phyloP scores from a whole-genome alignment of 2,329 filamentous ascomycete genomes.

The Aspergillus oerlinghausenensis region DNA sequence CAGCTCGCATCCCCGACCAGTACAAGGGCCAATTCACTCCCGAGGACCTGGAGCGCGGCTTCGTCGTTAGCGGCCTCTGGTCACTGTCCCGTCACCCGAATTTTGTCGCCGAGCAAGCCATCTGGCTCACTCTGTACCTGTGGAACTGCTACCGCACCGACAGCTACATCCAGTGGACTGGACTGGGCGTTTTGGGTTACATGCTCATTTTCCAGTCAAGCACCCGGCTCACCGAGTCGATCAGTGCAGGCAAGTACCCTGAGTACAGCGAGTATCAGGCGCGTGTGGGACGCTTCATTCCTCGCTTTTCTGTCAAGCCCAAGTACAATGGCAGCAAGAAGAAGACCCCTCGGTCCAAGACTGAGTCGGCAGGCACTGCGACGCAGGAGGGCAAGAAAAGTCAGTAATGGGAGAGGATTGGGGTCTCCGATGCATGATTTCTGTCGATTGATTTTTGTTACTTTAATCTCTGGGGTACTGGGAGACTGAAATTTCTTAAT shows the following conservation, averaged over 20 bases:
- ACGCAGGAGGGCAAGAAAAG: conserved; percentile 18
- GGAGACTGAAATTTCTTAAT: background rate
- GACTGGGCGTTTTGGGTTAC: conserved; percentile 63
- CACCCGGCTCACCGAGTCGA: conserved; percentile 78
- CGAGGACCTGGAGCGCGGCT: conserved; percentile 82
- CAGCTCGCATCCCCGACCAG: conserved; percentile 61
- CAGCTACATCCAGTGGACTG: conserved; percentile 72
- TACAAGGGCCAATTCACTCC: conserved; percentile 53
- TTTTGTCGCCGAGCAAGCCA: conserved; percentile 83
- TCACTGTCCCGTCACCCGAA: conserved; percentile 89
- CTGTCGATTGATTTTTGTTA: conserved; percentile 1
- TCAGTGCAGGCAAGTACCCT: conserved; percentile 77
- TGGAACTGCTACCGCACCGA: conserved; percentile 77
- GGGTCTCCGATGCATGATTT: background rate
- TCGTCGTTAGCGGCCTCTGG: conserved; percentile 80
- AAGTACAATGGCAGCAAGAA: conserved; percentile 23
- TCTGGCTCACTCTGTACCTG: conserved; percentile 84
- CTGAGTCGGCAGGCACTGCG: conserved; percentile 8
- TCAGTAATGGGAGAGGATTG: background rate
- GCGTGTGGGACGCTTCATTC: conserved; percentile 78
- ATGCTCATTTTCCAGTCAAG: conserved; percentile 83
- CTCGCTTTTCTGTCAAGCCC: conserved; percentile 42
- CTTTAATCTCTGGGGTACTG: background rate
- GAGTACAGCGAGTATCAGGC: conserved; percentile 83
- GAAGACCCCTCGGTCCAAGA: conserved; percentile 9